These are phyloP conservation scores for Neurospora tetraspora DNA, from an alignment of 495 filamentous ascomycete genomes.

Conservation along the genomic window DNA sequence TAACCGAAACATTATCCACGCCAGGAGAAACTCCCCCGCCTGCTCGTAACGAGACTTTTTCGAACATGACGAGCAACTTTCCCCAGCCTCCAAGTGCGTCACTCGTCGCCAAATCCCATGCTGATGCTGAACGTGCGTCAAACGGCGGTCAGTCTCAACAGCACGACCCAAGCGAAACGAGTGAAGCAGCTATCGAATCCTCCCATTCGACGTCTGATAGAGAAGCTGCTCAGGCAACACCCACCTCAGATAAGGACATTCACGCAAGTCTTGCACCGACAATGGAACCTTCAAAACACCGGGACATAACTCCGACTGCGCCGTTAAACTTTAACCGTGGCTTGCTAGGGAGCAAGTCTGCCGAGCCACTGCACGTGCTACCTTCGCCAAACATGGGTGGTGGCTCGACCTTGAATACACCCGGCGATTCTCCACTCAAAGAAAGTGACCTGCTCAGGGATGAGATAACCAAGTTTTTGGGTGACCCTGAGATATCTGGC, in stretches of 20 bases:
- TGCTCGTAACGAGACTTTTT: conserved; percentile 2
- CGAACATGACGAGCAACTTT: background rate
- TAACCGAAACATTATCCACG: conserved; percentile 42
- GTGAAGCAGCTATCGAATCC: background rate
- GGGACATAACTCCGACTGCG: conserved; percentile 34
- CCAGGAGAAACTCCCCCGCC: conserved; percentile 17
- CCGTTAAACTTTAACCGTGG: conserved; percentile 37
- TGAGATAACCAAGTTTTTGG: conserved; percentile 74
- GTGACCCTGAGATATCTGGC: conserved; percentile 25
- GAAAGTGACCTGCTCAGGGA: conserved; percentile 70
- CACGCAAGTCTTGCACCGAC: conserved; percentile 9
- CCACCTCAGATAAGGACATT: background rate
- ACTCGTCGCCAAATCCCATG: background rate
- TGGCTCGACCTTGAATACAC: conserved; percentile 45
- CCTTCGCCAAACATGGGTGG: conserved; percentile 35
- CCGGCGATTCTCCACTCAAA: conserved; percentile 46
- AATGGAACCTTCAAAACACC: conserved; percentile 4
- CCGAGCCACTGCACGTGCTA: conserved; percentile 10
- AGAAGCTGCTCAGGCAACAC: background rate
- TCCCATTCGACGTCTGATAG: background rate
- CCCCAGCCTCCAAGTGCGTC: background rate
- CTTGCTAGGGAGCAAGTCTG: conserved; percentile 7
- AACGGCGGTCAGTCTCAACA: background rate
- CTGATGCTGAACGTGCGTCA: background rate
- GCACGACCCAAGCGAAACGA: background rate